These are phyloP conservation scores for Apophysomyces trapeziformis DNA, from an alignment of 371 early-diverging fungal species.

Conservation along the genomic window DNA sequence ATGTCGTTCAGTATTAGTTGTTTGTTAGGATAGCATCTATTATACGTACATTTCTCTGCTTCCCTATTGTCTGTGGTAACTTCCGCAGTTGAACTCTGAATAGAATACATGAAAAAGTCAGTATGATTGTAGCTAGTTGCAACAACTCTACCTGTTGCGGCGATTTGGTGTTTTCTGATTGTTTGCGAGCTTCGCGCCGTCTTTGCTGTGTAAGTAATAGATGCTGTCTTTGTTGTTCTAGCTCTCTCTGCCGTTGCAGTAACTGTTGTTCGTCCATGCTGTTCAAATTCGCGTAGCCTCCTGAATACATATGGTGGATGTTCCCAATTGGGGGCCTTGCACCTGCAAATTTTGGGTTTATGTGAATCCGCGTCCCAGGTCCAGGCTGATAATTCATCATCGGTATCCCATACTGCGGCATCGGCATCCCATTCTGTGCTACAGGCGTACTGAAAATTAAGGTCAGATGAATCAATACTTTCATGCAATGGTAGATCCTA, in stretches of 20 bases:
- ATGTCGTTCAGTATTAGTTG: not conserved
- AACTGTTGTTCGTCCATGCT: not conserved
- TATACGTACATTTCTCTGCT: too few species aligned
- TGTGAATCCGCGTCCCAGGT: slow-evolving; percentile 3
- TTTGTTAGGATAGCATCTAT: not conserved
- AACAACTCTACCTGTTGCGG: not conserved
- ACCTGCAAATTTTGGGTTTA: slow-evolving; percentile 7
- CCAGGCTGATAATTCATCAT: slow-evolving; percentile 1
- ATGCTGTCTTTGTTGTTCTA: not conserved
- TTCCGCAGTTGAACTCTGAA: too few species aligned
- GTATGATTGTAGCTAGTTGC: not conserved
- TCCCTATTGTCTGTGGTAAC: too few species aligned
- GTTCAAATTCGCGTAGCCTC: not conserved
- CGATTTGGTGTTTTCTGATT: not conserved
- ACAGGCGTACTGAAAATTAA: slow-evolving; percentile 9
- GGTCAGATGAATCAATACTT: slow-evolving; percentile 7
- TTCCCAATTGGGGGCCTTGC: not conserved
- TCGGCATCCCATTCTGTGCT: slow-evolving; percentile 5
- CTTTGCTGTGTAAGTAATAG: slow-evolving; percentile 1
- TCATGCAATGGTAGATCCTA: slow-evolving; percentile 7
- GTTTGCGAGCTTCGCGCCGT: slow-evolving; percentile 1
- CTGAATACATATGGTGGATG: not conserved
- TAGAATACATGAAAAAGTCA: not conserved
- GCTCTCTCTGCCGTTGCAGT: not conserved
- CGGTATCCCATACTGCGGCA: slow-evolving; percentile 1